Evolutionary conservation across 768 basidiomycete genomes (phyloP).

Genomic region (Kwoniella newhampshirensis): DNA sequence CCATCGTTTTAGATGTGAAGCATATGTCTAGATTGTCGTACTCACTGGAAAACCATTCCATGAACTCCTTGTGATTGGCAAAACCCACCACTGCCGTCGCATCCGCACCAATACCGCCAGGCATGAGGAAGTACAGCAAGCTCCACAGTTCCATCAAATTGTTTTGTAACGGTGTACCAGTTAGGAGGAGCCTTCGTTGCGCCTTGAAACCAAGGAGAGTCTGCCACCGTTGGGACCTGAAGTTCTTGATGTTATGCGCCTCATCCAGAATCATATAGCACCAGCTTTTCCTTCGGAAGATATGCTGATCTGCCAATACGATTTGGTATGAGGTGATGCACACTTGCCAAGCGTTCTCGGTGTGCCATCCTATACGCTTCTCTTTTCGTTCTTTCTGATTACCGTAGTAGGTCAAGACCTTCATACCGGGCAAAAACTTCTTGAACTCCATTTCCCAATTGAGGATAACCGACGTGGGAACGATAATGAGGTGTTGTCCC

Average conservation of each 20-base stretch:
- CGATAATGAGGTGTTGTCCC: constrained; percentile 56
- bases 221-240: constrained; percentile 90
- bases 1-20: neutral
- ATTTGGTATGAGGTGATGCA: constrained; percentile 93
- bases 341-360: constrained; percentile 85
- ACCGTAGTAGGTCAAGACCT: constrained; percentile 56
- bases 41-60: constrained; percentile 94
- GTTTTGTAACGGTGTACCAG: constrained; percentile 54
- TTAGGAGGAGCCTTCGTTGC: constrained; percentile 48
- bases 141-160: constrained; percentile 57
- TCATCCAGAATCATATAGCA: constrained; percentile 96
- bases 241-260: constrained; percentile 98
- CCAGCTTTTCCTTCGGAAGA: constrained; percentile 90
- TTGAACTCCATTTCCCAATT: constrained; percentile 58
- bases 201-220: constrained; percentile 75
- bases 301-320: constrained; percentile 83
- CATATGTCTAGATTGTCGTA: constrained; percentile 19
- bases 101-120: constrained; percentile 48
- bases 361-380: constrained; percentile 84
- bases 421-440: constrained; percentile 55
- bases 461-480: constrained; percentile 55
- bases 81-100: constrained; percentile 60
- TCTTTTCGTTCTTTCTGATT: constrained; percentile 81
- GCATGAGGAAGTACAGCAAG: constrained; percentile 56
- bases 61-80: constrained; percentile 88